Evolutionary conservation across 2,329 filamentous ascomycete genomes (phyloP), one percentile per base, ranked within the genome.

Genomic region (Trichoderma sp.): DNA sequence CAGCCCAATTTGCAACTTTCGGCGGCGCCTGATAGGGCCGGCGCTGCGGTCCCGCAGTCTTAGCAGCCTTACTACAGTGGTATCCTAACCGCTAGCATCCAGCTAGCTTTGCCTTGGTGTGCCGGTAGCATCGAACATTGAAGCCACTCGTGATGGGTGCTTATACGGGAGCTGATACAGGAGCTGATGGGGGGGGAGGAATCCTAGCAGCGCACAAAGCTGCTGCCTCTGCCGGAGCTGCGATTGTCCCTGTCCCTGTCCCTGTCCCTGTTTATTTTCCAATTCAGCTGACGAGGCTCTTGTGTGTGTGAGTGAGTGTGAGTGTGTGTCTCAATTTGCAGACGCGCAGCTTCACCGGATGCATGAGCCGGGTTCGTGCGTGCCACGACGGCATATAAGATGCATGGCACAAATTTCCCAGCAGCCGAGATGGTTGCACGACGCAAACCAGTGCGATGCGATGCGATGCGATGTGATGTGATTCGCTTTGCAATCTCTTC

Each of bases 281-380:
- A 43, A 52, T 21, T 29, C 49, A 37, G n/a, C 63, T 37, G 63
- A 58, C 53, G 19, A 29, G 52, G 27, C 55, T 62, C 55, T 43
- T 29, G 31, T 35, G 3, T 35, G 33, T 35, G 33, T 35, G 33
- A 13, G 33, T 35, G 31, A 10, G 33, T 14, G 33, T 14, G 33
- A 5, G 47, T 10, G n/a, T 33, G 27, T 59, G 40, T 67, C 16
- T 40, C n/a, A 49, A n/a, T 49, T 19, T 49, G 47, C n/a, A 33
- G 40, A 67, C 63, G 63, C 55, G 55, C 63, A 67, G 63, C 63
- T 67, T 67, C 63, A 59, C 63, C 63, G 63, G 63, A 67, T 67
- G 55, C 63, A 67, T 67, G 63, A 59, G 58, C 63, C 63, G 63
- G 63, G 29, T 37, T 27, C 31, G 55, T 40, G 27, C 43, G 63